Evolutionary conservation across 441 rosid species (phyloP).

Genomic region (Corymbia calophylla): DNA sequence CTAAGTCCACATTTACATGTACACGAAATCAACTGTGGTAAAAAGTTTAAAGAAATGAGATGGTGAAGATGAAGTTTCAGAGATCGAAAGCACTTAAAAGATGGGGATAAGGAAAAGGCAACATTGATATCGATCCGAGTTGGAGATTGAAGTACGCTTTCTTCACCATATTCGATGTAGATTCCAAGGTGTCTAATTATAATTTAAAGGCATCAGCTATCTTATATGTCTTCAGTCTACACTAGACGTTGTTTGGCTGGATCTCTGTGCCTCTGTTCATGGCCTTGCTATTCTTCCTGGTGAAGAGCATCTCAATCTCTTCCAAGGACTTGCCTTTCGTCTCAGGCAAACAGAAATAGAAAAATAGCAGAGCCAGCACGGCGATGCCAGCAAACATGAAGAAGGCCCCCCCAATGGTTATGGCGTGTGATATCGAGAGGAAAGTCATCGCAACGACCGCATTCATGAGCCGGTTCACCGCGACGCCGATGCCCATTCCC

Average conservation of each 20-base stretch:
- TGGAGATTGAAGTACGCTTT: background rate
- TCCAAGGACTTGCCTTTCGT: constrained; percentile 71
- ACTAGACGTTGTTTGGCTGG: background rate
- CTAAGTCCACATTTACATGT: background rate
- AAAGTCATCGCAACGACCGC: constrained; percentile 70
- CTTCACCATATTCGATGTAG: background rate
- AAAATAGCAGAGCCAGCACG: constrained; percentile 46
- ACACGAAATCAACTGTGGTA: background rate
- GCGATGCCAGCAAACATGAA: constrained; percentile 69
- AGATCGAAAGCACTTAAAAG: background rate
- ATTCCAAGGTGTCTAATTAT: background rate
- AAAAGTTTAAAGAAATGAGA: background rate
- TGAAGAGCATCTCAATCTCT: constrained; percentile 63
- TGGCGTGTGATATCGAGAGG: constrained; percentile 45
- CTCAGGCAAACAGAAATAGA: constrained; percentile 58
- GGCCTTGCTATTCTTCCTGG: background rate
- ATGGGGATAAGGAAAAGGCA: background rate
- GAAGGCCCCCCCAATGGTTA: constrained; percentile 73
- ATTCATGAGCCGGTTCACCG: constrained; percentile 68
- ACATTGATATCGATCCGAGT: background rate
- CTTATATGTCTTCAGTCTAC: background rate
- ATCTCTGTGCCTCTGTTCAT: background rate
- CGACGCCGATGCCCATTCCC: constrained; percentile 61
- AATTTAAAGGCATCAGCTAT: background rate
- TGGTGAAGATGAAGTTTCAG: background rate